Conservation (phyloP, 2,329 filamentous ascomycete genomes). For the Whalleya microplaca region DNA sequence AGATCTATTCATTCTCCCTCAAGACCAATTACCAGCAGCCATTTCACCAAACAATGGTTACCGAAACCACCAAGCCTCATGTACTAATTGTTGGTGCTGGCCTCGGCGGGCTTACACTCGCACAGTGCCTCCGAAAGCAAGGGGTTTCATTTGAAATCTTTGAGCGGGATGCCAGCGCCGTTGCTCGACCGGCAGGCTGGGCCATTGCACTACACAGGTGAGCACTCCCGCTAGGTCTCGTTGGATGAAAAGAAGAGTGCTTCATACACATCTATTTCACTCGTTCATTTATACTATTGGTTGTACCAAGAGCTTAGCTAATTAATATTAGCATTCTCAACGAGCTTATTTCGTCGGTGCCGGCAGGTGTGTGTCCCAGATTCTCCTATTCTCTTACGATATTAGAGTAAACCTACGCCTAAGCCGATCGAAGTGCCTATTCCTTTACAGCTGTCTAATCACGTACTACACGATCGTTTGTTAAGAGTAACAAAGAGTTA, state of each 20-base stretch:
- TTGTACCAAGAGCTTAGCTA: background rate
- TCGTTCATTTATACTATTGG: background rate
- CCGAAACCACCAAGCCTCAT: slow-evolving; percentile 9
- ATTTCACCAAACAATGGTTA: slow-evolving; percentile 1
- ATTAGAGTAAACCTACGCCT: background rate
- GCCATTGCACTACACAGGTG: slow-evolving; percentile 26
- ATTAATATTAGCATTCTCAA: slow-evolving; percentile 8
- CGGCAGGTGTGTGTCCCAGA: slow-evolving; percentile 10
- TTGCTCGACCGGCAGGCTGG: slow-evolving; percentile 22
- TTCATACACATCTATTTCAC: background rate
- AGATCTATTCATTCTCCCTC: background rate
- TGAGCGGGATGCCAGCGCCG: slow-evolving; percentile 16
- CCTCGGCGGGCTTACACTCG: slow-evolving; percentile 24
- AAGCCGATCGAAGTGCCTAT: no score
- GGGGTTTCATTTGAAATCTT: slow-evolving; percentile 24
- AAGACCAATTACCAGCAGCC: no score
- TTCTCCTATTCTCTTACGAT: background rate
- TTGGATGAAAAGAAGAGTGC: background rate
- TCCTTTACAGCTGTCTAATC: no score
- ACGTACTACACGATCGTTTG: no score
- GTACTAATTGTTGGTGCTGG: slow-evolving; percentile 25
- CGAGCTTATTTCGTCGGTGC: slow-evolving; percentile 12
- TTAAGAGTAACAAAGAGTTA: no score
- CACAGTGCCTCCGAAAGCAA: slow-evolving; percentile 25
- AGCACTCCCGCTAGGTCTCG: background rate